These are phyloP conservation scores for Colletotrichum magnum DNA, from an alignment of 2,329 filamentous ascomycete genomes.

Conservation along the genomic window DNA sequence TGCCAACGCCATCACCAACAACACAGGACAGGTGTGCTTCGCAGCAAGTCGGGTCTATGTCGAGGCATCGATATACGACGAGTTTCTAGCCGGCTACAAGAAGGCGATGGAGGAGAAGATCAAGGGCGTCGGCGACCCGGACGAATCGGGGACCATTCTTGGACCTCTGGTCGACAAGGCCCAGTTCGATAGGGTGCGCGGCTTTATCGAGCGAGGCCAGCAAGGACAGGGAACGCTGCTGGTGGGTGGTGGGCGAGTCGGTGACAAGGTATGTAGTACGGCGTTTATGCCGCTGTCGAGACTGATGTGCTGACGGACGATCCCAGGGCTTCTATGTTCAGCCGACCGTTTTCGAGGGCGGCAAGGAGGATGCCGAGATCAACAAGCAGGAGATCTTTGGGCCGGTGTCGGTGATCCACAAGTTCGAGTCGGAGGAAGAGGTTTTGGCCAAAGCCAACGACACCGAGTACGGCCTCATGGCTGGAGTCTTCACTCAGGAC, in stretches of 20 bases:
- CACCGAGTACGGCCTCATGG: conserved; percentile 61
- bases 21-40: conserved; percentile 82
- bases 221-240: conserved; percentile 53
- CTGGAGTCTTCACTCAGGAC: conserved; percentile 72
- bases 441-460: conserved; percentile 69
- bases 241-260: conserved; percentile 54
- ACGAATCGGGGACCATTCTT: conserved; percentile 70
- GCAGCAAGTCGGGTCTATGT: conserved; percentile 81
- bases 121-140: conserved; percentile 72
- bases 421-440: conserved; percentile 70
- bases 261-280: conserved; percentile 49
- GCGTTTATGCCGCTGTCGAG: not conserved
- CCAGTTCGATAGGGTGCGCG: conserved; percentile 61
- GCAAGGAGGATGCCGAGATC: conserved; percentile 60
- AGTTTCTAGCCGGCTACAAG: conserved; percentile 72
- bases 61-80: conserved; percentile 69
- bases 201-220: conserved; percentile 60
- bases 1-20: conserved; percentile 70
- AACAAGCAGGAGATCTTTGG: conserved; percentile 71
- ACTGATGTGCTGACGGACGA: not conserved
- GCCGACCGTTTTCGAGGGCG: conserved; percentile 61
- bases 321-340: conserved; percentile 58
- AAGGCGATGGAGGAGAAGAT: conserved; percentile 70
- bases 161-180: conserved; percentile 68
- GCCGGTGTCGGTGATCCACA: conserved; percentile 67